phyloP scores from a whole-genome alignment of 2,329 filamentous ascomycete genomes.

The Sarocladium brachiariae region DNA sequence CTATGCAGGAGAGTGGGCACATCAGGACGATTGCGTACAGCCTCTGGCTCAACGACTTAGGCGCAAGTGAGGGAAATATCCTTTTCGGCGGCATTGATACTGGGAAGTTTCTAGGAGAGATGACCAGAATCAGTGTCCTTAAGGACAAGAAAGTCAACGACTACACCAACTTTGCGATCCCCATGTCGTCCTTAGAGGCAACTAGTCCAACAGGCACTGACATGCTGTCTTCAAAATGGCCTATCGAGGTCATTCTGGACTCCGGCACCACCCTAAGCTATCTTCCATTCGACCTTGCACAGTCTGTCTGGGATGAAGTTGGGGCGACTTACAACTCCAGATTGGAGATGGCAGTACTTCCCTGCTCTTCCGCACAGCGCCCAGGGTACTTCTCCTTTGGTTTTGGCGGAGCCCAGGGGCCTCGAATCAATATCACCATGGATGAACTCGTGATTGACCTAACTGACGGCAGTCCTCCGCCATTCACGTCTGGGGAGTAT shows the following conservation, averaged over 20 bases:
- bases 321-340: slow-evolving; percentile 39
- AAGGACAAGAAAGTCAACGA: slow-evolving; percentile 31
- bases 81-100: slow-evolving; percentile 78
- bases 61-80: slow-evolving; percentile 59
- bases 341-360: slow-evolving; percentile 36
- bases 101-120: slow-evolving; percentile 59
- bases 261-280: slow-evolving; percentile 69
- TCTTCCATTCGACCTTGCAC: slow-evolving; percentile 54
- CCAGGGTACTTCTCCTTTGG: slow-evolving; percentile 47
- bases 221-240: slow-evolving; percentile 35
- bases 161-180: slow-evolving; percentile 41
- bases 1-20: slow-evolving; percentile 54
- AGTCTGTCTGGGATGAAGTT: slow-evolving; percentile 46
- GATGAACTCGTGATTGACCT: slow-evolving; percentile 48
- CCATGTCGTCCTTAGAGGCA: slow-evolving; percentile 40
- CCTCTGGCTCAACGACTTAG: slow-evolving; percentile 57
- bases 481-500: slow-evolving; percentile 34
- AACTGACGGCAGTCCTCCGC: slow-evolving; percentile 24
- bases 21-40: slow-evolving; percentile 66
- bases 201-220: slow-evolving; percentile 43
- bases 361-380: slow-evolving; percentile 40
- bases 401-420: slow-evolving; percentile 41
- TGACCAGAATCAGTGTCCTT: slow-evolving; percentile 54
- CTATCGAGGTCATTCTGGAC: slow-evolving; percentile 61
- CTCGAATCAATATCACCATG: slow-evolving; percentile 45